A percentile compares a stretch with the other conserved stretches of the same genome.
Evolutionary conservation across 73 alveolate species (phyloP).

Genomic region (Blepharisma stoltei): DNA sequence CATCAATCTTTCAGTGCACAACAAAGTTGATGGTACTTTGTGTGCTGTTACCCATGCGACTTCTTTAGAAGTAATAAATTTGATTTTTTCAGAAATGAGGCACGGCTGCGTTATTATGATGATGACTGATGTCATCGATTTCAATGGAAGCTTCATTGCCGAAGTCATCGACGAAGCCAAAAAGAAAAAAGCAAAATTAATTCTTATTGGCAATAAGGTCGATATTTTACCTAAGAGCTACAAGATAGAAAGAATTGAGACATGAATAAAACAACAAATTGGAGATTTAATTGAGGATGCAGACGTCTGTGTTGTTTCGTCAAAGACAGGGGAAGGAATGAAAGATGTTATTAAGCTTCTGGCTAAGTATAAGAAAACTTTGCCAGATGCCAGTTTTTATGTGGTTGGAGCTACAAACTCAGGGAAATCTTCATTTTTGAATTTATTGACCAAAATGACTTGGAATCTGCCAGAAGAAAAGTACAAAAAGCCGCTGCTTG

Average conservation of each 20-base stretch:
- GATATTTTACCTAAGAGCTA: conserved; percentile 54
- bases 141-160: conserved; percentile 49
- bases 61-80: conserved; percentile 8
- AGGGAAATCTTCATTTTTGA: conserved; percentile 60
- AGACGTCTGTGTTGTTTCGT: conserved; percentile 40
- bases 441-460: conserved; percentile 37
- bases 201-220: conserved; percentile 53
- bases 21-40: background rate
- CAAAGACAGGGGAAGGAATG: conserved; percentile 57
- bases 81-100: conserved; percentile 31
- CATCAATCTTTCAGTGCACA: background rate
- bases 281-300: background rate
- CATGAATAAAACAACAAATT: conserved; percentile 45
- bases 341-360: conserved; percentile 37
- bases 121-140: conserved; percentile 53
- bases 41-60: background rate
- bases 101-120: conserved; percentile 41
- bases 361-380: conserved; percentile 24
- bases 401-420: conserved; percentile 64
- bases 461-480: conserved; percentile 35
- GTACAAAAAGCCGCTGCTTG: conserved; percentile 20
- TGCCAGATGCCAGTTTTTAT: conserved; percentile 36
- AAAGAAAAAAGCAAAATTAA: conserved; percentile 32
- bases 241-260: conserved; percentile 30
- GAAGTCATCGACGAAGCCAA: conserved; percentile 44